These are phyloP conservation scores for Auriscalpium microsporum DNA, from an alignment of 768 basidiomycete species.

Conservation along the genomic window DNA sequence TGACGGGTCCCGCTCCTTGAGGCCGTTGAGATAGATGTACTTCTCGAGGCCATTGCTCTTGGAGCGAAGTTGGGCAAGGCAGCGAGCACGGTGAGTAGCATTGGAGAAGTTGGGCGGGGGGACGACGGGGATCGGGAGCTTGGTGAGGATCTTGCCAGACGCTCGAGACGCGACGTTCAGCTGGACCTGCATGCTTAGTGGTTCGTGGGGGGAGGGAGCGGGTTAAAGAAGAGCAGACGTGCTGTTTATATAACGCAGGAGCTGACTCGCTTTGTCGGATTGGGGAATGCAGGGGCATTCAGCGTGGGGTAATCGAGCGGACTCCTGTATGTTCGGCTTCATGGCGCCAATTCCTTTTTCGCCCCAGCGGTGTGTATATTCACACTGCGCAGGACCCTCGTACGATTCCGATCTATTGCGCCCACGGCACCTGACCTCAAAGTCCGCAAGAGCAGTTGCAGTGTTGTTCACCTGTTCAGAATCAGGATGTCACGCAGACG, in stretches of 20 bases:
- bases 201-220: not conserved
- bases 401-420: not conserved
- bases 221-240: not conserved
- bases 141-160: constrained; percentile 8
- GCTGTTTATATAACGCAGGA: not conserved
- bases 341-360: not conserved
- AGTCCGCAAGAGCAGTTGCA: not conserved
- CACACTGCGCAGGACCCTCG: not conserved
- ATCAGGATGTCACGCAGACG: not conserved
- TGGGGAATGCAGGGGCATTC: not conserved
- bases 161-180: constrained; percentile 6
- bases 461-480: not conserved
- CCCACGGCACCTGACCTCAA: not conserved
- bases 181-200: constrained; percentile 7
- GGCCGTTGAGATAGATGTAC: constrained; percentile 73
- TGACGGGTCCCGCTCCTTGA: constrained; percentile 63
- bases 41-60: constrained; percentile 72
- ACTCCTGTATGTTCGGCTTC: not conserved
- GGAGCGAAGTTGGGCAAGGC: constrained; percentile 60
- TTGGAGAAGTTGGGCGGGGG: constrained; percentile 18
- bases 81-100: constrained; percentile 48
- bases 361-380: not conserved
- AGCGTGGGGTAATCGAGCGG: not conserved
- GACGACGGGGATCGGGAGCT: not conserved
- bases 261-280: not conserved